Percentiles rank a stretch among this genome's conserved stretches.
Conservation (phyloP, 495 filamentous ascomycete species). For the Aspergillus sparsus region DNA sequence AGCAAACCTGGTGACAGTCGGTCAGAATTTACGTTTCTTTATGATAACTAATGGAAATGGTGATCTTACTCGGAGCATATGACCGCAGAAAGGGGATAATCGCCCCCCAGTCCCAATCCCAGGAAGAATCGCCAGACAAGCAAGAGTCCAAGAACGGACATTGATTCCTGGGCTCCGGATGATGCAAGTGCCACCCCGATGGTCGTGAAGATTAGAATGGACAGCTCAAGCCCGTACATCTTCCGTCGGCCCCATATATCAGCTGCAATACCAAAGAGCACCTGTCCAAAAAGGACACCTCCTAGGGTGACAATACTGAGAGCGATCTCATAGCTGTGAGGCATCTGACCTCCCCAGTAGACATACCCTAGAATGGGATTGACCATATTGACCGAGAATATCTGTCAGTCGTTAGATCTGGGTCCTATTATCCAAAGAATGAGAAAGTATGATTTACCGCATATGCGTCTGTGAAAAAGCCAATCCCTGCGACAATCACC, state of each 20-base stretch:
- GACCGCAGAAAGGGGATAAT: constrained; percentile 52
- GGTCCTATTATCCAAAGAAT: background rate
- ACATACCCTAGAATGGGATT: constrained; percentile 54
- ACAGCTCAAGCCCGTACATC: constrained; percentile 58
- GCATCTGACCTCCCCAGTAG: constrained; percentile 43
- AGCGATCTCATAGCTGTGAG: constrained; percentile 25
- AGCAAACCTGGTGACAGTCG: constrained; percentile 29
- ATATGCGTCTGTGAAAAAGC: constrained; percentile 63
- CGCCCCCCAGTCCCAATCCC: constrained; percentile 45
- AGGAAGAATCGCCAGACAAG: constrained; percentile 50
- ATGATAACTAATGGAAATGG: background rate
- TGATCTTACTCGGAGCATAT: constrained; percentile 52
- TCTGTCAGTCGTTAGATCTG: constrained; percentile 8
- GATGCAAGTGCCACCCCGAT: constrained; percentile 41
- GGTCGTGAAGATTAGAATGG: constrained; percentile 50
- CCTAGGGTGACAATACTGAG: constrained; percentile 54
- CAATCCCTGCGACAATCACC: constrained; percentile 56
- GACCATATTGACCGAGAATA: constrained; percentile 58
- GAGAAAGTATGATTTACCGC: constrained; percentile 25
- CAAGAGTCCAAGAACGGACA: constrained; percentile 51
- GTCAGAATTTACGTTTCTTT: background rate
- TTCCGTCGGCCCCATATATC: constrained; percentile 56
- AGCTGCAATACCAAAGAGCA: constrained; percentile 55
- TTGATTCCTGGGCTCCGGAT: constrained; percentile 33
- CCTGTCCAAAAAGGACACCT: constrained; percentile 55